Conservation (phyloP, 345 rosid genomes). For the Eucalyptus marginata region DNA sequence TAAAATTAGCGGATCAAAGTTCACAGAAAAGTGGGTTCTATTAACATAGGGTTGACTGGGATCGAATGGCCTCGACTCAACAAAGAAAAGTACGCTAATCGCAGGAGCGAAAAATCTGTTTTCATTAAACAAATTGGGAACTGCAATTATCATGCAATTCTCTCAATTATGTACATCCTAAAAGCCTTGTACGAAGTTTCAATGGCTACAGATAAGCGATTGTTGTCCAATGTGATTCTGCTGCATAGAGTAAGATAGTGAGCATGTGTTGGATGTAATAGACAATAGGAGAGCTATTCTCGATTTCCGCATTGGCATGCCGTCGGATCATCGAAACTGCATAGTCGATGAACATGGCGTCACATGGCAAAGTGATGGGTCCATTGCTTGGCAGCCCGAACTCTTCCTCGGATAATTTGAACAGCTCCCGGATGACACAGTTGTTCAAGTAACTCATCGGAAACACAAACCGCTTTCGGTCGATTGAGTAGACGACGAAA, state of each 20-base stretch:
- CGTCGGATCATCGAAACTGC: neutral
- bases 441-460: conserved; percentile 3
- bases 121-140: neutral
- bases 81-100: neutral
- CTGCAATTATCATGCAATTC: neutral
- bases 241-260: neutral
- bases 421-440: neutral
- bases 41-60: neutral
- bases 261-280: neutral
- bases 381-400: neutral
- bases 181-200: neutral
- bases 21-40: neutral
- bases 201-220: neutral
- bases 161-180: neutral
- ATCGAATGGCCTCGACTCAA: neutral
- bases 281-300: neutral
- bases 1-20: neutral
- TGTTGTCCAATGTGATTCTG: neutral
- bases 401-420: neutral
- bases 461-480: conserved; percentile 1
- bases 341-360: conserved; percentile 5
- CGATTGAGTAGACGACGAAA: conserved; percentile 8
- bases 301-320: neutral
- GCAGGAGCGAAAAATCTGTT: neutral
- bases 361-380: conserved; percentile 19